phyloP scores from a whole-genome alignment of 192 early-diverging fungal genomes.

The Entophlyctis helioformis region DNA sequence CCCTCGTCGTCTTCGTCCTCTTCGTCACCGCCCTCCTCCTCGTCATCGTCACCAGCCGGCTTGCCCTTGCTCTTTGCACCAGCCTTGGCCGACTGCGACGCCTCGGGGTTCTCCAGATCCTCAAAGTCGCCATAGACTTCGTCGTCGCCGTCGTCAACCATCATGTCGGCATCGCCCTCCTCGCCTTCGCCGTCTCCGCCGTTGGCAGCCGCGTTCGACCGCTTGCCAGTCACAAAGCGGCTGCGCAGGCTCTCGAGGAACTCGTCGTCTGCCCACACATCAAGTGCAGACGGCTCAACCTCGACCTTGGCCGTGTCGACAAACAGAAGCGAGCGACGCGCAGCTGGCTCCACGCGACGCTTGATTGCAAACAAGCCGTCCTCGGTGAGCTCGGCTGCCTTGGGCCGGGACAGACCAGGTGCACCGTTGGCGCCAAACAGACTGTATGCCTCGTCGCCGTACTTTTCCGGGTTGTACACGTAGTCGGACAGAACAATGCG shows the following conservation, averaged over 20 bases:
- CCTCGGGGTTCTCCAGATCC: slow-evolving; percentile 57
- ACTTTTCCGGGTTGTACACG: no score
- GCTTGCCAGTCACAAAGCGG: no score
- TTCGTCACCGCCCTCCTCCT: slow-evolving; percentile 43
- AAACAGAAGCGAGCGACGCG: no score
- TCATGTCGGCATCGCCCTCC: slow-evolving; percentile 16
- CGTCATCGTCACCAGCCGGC: slow-evolving; percentile 14
- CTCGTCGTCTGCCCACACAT: no score
- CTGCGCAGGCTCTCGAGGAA: slow-evolving; percentile 5
- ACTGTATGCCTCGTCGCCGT: no score
- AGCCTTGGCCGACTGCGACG: slow-evolving; percentile 43
- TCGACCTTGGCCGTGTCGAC: background rate
- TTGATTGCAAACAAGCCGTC: no score
- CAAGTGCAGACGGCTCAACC: background rate
- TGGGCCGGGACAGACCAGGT: no score
- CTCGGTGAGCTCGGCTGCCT: no score
- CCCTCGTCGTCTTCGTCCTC: no score
- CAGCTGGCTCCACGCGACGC: no score
- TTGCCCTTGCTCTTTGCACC: slow-evolving; percentile 10
- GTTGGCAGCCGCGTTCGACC: slow-evolving; percentile 4
- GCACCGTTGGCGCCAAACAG: no score
- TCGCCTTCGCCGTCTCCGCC: slow-evolving; percentile 25
- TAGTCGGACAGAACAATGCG: no score
- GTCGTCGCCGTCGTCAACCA: slow-evolving; percentile 35
- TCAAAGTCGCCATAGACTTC: slow-evolving; percentile 66